phyloP scores from a whole-genome alignment of 1,139 yeast species.

The Zygoascus sp. region DNA sequence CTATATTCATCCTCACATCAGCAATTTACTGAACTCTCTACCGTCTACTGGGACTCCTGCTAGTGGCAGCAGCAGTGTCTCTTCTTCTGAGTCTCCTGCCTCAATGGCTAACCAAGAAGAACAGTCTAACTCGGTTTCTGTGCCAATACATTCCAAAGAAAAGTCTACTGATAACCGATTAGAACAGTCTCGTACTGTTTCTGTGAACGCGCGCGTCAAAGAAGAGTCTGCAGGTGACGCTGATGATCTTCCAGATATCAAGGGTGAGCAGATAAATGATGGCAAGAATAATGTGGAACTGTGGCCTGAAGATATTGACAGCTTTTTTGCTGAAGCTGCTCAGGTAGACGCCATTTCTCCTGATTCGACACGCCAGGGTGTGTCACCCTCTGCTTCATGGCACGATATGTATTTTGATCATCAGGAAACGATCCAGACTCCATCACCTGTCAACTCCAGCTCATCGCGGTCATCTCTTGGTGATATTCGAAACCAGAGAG shows the following conservation, averaged over 20 bases:
- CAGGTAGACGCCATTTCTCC: constrained; percentile 12
- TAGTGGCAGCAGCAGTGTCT: neutral
- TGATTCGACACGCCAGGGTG: constrained; percentile 12
- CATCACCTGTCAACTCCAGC: constrained; percentile 8
- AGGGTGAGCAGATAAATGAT: constrained; percentile 4
- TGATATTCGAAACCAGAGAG: constrained; percentile 32
- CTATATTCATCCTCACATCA: constrained; percentile 9
- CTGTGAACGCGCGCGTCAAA: no score
- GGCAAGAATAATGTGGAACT: neutral
- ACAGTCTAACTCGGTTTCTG: no score
- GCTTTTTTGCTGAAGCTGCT: constrained; percentile 29
- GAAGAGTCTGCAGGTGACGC: no score
- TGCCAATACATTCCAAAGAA: no score
- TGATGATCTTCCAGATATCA: no score
- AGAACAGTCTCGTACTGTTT: no score
- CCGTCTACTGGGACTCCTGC: constrained; percentile 2
- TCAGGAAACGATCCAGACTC: constrained; percentile 7
- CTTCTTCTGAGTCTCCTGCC: no score
- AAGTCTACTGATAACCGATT: no score
- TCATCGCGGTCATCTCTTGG: constrained; percentile 11
- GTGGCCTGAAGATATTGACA: constrained; percentile 26
- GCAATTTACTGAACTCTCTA: constrained; percentile 5
- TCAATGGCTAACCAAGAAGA: constrained; percentile 5
- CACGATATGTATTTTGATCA: constrained; percentile 3
- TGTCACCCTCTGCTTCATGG: constrained; percentile 8